These are phyloP conservation scores for Magnusiomyces clavatus DNA, from an alignment of 1,139 yeast species.

Conservation along the genomic window DNA sequence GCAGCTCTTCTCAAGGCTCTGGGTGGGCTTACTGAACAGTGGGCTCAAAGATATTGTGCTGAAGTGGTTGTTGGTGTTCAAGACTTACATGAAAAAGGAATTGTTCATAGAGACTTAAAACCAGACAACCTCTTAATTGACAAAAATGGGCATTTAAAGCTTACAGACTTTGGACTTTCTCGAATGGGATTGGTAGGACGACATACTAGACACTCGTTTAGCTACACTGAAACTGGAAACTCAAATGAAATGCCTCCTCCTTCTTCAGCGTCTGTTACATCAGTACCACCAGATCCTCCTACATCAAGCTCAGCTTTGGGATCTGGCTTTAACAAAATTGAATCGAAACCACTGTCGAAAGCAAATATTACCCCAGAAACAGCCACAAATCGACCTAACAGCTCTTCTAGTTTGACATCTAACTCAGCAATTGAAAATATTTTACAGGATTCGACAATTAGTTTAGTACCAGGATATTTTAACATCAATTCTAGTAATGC, in stretches of 20 bases:
- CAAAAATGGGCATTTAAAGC: slow-evolving; percentile 74
- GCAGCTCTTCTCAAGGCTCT: slow-evolving; percentile 76
- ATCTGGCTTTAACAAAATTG: background rate
- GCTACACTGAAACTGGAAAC: slow-evolving; percentile 28
- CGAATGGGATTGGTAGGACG: slow-evolving; percentile 84
- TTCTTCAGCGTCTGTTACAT: background rate
- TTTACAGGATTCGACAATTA: slow-evolving; percentile 24
- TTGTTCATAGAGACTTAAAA: slow-evolving; percentile 89
- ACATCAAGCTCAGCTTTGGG: background rate
- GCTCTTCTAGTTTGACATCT: background rate
- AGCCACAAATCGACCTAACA: background rate
- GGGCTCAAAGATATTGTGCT: slow-evolving; percentile 83
- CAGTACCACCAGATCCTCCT: background rate
- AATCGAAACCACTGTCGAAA: slow-evolving; percentile 6
- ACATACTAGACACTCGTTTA: slow-evolving; percentile 44
- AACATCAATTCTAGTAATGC: slow-evolving; percentile 14
- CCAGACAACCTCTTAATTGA: slow-evolving; percentile 92
- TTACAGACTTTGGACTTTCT: slow-evolving; percentile 92
- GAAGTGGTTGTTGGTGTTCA: slow-evolving; percentile 88
- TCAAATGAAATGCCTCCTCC: slow-evolving; percentile 5
- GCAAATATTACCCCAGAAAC: slow-evolving; percentile 9
- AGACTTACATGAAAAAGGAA: slow-evolving; percentile 80
- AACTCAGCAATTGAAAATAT: slow-evolving; percentile 8
- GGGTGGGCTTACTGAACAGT: slow-evolving; percentile 70
- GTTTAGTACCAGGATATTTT: slow-evolving; percentile 28